Evolutionary conservation across 108 stramenopile species (phyloP).

Genomic region (Discostella pseudostelligera): DNA sequence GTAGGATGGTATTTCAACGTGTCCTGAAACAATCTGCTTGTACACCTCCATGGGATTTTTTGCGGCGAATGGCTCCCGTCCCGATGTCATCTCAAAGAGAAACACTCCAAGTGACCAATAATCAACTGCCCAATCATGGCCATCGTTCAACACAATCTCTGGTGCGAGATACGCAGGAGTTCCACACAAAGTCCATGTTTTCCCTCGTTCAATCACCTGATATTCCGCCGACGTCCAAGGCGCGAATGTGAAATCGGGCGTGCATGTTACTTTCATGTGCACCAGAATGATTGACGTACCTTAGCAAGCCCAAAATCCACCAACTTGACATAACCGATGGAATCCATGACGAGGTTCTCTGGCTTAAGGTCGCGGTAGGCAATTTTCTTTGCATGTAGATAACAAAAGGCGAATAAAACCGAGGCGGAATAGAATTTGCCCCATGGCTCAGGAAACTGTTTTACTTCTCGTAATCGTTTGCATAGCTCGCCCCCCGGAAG

Average conservation of each 20-base stretch:
- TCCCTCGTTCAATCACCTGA: slow-evolving; percentile 43
- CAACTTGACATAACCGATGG: slow-evolving; percentile 61
- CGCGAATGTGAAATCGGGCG: not conserved
- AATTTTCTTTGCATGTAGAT: slow-evolving; percentile 64
- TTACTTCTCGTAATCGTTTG: slow-evolving; percentile 42
- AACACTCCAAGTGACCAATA: slow-evolving; percentile 78
- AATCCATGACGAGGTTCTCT: slow-evolving; percentile 69
- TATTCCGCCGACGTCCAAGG: not conserved
- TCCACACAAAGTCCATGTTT: slow-evolving; percentile 69
- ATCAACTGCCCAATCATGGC: slow-evolving; percentile 80
- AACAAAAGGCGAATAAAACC: slow-evolving; percentile 61
- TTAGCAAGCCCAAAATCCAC: slow-evolving; percentile 81
- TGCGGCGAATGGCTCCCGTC: slow-evolving; percentile 67
- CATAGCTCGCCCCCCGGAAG: slow-evolving; percentile 69
- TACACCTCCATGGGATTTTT: slow-evolving; percentile 56
- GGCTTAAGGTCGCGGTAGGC: slow-evolving; percentile 76
- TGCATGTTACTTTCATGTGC: not conserved
- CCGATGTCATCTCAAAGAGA: slow-evolving; percentile 64
- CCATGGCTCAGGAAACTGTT: slow-evolving; percentile 51
- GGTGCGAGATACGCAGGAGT: slow-evolving; percentile 78
- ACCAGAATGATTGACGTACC: slow-evolving; percentile 17
- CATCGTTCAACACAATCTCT: slow-evolving; percentile 73
- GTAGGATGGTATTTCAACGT: slow-evolving; percentile 42
- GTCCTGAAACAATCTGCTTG: slow-evolving; percentile 50
- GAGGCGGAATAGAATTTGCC: slow-evolving; percentile 55